Percentiles rank a stretch among this genome's conserved stretches.
phyloP scores from a whole-genome alignment of 225 moss, liverwort and hornwort genomes.

The Ulota crispa region DNA sequence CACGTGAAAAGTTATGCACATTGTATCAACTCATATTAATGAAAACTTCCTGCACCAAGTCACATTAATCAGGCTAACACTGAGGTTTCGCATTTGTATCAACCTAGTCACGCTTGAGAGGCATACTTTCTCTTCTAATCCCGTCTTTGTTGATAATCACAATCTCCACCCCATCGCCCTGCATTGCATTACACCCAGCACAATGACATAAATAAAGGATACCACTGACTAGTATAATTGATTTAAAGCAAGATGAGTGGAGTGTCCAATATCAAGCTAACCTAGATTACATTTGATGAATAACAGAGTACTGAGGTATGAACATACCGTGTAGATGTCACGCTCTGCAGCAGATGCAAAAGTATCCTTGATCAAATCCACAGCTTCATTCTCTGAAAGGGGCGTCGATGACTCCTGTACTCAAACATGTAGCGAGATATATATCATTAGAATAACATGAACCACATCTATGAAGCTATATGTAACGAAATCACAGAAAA shows the following conservation, averaged over 20 bases:
- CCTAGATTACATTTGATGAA: neutral
- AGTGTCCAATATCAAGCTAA: neutral
- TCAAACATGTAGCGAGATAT: neutral
- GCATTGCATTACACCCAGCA: slow-evolving; percentile 27
- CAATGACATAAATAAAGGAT: neutral
- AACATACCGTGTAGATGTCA: slow-evolving; percentile 87
- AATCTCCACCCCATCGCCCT: slow-evolving; percentile 66
- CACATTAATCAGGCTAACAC: neutral
- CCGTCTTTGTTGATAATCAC: slow-evolving; percentile 52
- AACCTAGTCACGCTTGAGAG: slow-evolving; percentile 58
- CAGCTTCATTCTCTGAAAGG: slow-evolving; percentile 75
- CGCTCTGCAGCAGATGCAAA: slow-evolving; percentile 98
- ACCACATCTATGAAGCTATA: neutral
- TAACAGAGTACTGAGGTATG: neutral
- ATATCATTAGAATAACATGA: neutral
- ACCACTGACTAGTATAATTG: neutral
- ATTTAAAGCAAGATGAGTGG: neutral
- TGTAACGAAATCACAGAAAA: neutral
- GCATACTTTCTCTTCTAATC: slow-evolving; percentile 55
- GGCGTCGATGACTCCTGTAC: slow-evolving; percentile 75
- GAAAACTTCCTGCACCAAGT: slow-evolving; percentile 8
- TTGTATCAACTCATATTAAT: slow-evolving; percentile 8
- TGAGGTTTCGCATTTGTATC: neutral
- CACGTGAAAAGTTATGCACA: slow-evolving; percentile 34
- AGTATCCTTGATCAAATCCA: slow-evolving; percentile 94